Base-by-base conservation (phyloP, 164 flowering plant species). In the Vitis labrusca region DNA sequence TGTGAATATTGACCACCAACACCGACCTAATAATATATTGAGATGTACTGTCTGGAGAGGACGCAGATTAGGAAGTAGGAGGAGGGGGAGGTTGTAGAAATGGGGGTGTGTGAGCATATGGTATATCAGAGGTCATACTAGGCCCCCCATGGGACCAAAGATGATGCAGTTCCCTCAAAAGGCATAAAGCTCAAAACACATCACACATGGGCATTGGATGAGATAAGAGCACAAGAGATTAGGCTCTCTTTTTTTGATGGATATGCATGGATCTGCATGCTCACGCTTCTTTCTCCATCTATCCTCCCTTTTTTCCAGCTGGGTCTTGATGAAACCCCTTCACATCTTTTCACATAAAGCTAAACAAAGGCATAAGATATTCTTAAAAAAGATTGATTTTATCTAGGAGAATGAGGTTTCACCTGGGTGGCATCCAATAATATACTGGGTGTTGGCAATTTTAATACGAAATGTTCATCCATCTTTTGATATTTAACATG, bases 311-410 rank as follows among this genome's bases (percentile, higher is more conserved):
- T 66, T 32, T 23, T 51, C 69, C 61, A 65, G 65, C 69, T 72
- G 65, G 60, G 32, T 16, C 14, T 49, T 61, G 75, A 66, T 72
- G 19, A 5, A 73, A 68, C 62, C 63, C 23, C 68, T 56, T 63
- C 72, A 51, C 77, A 65, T 74, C 77, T 74, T 69, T 69, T 74
- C 73, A 69, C 65, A 59, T 63, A 69, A 66, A 63, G 44, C 44
- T 37, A 37, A 37, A 37, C 44, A 37, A 61, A 8, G 50, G 10
- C 14, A 49, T 49, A 32, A 30, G 50, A 47, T 29, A n/a, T 59
- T 16, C 30, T 57, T 19, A 37, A 37, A 37, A 37, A 16, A 57
- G 59, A 17, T 57, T 57, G 27, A 16, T 57, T 57, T 13, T 55
- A 55, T 15, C 10, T 16, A 19, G 19, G 19, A 16, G 16, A 55